Evolutionary conservation across 2,329 filamentous ascomycete species (phyloP).

Genomic region (Penicillium frequentans): DNA sequence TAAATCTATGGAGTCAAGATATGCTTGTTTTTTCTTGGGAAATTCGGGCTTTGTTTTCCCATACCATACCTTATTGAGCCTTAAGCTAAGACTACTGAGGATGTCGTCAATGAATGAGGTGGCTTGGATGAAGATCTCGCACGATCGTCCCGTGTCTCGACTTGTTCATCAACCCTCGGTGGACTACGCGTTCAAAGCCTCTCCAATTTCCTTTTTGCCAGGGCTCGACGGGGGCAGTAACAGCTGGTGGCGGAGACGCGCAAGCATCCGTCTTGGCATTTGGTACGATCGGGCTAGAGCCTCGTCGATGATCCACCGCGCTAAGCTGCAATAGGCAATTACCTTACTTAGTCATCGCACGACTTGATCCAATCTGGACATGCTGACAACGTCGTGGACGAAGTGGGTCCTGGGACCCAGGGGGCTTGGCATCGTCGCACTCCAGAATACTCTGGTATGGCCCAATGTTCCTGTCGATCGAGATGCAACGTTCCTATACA

Average conservation of each 20-base stretch:
- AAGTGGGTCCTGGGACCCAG: slow-evolving; percentile 7
- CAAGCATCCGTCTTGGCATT: slow-evolving; percentile 41
- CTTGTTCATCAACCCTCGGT: not conserved
- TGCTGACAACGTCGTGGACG: not conserved
- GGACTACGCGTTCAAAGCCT: slow-evolving; percentile 17
- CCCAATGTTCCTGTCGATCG: slow-evolving; percentile 19
- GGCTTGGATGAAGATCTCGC: slow-evolving; percentile 1
- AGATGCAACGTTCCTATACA: slow-evolving; percentile 2
- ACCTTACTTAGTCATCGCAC: not conserved
- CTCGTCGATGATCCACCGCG: slow-evolving; percentile 15
- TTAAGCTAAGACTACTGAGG: no score
- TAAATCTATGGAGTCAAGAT: not conserved
- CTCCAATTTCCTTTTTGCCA: slow-evolving; percentile 8
- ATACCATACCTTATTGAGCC: not conserved
- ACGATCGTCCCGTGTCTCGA: slow-evolving; percentile 14
- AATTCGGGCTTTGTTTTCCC: not conserved
- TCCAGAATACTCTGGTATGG: slow-evolving; percentile 20
- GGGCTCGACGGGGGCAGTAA: slow-evolving; percentile 6
- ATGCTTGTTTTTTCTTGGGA: not conserved
- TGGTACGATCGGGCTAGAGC: slow-evolving; percentile 31
- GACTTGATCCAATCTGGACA: not conserved
- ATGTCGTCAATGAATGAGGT: slow-evolving; percentile 5
- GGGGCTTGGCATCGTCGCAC: slow-evolving; percentile 24
- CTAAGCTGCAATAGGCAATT: slow-evolving; percentile 20
- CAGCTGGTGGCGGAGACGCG: slow-evolving; percentile 33